These are phyloP conservation scores for Pharnaceum exiguum DNA, from an alignment of 148 eudicot species.

Conservation along the genomic window DNA sequence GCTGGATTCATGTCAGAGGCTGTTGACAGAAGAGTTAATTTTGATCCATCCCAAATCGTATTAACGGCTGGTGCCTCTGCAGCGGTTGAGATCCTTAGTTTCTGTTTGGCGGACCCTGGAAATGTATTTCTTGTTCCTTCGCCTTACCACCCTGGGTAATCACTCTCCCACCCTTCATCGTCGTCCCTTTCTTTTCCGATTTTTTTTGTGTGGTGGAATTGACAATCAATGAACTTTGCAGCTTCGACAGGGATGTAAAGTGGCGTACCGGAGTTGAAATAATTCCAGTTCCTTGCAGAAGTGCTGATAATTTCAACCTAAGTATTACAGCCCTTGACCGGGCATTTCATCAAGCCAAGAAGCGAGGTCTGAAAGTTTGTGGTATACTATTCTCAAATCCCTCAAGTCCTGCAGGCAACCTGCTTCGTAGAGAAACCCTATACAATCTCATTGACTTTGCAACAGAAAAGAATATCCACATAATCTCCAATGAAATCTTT, in stretches of 20 bases:
- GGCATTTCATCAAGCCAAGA: conserved; percentile 79
- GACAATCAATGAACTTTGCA: conserved; percentile 21
- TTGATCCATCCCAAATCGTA: conserved; percentile 60
- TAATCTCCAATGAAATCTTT: conserved; percentile 64
- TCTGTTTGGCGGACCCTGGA: conserved; percentile 86
- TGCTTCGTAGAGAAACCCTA: conserved; percentile 55
- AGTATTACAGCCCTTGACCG: conserved; percentile 63
- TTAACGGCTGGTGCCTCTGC: conserved; percentile 63
- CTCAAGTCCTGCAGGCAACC: conserved; percentile 62
- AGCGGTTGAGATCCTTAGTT: conserved; percentile 79
- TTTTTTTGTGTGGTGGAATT: conserved; percentile 3
- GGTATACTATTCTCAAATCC: conserved; percentile 84
- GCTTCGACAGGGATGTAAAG: conserved; percentile 80
- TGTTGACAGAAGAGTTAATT: conserved; percentile 45
- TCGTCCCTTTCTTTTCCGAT: not conserved
- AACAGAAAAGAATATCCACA: conserved; percentile 81
- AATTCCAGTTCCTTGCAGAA: conserved; percentile 86
- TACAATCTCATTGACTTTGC: conserved; percentile 74
- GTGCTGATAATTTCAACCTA: conserved; percentile 71
- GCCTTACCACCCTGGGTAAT: conserved; percentile 82
- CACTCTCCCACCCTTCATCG: not conserved
- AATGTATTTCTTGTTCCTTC: conserved; percentile 95
- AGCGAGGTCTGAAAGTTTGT: conserved; percentile 75
- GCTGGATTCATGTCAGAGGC: conserved; percentile 71
- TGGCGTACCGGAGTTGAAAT: conserved; percentile 92